phyloP scores from a whole-genome alignment of 202 grass and related monocot species.

The Dendrocalamus latiflorus region DNA sequence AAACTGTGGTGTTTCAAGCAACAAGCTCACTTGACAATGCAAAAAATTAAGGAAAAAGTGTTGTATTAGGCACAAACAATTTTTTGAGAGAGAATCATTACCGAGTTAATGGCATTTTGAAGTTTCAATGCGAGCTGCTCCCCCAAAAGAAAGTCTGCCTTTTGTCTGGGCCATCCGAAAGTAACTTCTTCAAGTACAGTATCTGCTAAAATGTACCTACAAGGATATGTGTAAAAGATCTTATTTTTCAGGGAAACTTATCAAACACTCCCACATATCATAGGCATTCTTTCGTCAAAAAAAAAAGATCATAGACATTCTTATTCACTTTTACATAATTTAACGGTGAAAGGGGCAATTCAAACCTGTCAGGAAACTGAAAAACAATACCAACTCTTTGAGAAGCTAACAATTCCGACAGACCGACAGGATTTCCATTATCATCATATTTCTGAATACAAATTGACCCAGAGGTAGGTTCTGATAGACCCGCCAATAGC shows the following conservation, averaged over 20 bases:
- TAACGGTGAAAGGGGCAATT: not conserved
- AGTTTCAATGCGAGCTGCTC: slow-evolving; percentile 61
- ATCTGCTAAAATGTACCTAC: slow-evolving; percentile 85
- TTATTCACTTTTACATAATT: not conserved
- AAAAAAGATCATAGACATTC: not conserved
- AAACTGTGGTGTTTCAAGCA: slow-evolving; percentile 1
- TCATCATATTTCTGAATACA: slow-evolving; percentile 57
- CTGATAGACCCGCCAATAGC: slow-evolving; percentile 74
- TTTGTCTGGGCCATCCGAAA: no score
- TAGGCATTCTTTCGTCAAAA: no score
- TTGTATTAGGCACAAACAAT: not conserved
- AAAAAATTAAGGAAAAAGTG: not conserved
- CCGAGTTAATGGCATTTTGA: slow-evolving; percentile 65
- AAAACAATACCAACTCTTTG: slow-evolving; percentile 86
- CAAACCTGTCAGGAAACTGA: slow-evolving; percentile 94
- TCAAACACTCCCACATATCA: not conserved
- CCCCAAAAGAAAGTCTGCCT: slow-evolving; percentile 51
- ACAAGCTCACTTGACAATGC: not conserved
- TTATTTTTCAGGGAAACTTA: not conserved
- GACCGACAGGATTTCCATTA: slow-evolving; percentile 38
- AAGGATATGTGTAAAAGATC: not conserved
- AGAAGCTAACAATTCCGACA: slow-evolving; percentile 44
- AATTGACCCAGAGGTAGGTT: slow-evolving; percentile 67
- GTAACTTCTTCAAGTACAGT: slow-evolving; percentile 84
- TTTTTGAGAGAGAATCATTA: slow-evolving; percentile 22